These are phyloP conservation scores for Phaeosphaeria sp. DNA, from an alignment of 2,329 filamentous ascomycete genomes.

Conservation along the genomic window DNA sequence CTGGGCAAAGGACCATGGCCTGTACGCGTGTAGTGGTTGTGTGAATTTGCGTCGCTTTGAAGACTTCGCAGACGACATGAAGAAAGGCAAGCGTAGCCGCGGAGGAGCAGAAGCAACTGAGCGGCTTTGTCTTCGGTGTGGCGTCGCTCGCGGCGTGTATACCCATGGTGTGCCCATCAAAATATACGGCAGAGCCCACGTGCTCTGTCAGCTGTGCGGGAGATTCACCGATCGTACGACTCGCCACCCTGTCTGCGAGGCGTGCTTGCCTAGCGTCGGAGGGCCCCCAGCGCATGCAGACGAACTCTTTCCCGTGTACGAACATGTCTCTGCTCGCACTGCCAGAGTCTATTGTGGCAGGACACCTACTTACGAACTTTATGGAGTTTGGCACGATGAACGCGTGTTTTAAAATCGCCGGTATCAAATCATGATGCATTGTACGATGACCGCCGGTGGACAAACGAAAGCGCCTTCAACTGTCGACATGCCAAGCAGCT, in stretches of 20 bases:
- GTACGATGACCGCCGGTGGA: not conserved
- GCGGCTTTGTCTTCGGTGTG: slow-evolving; percentile 36
- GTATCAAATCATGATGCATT: not conserved
- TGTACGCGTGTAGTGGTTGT: slow-evolving; percentile 35
- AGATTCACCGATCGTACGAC: slow-evolving; percentile 24
- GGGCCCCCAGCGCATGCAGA: not conserved
- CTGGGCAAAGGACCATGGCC: slow-evolving; percentile 24
- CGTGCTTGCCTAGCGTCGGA: slow-evolving; percentile 10
- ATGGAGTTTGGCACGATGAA: slow-evolving; percentile 20
- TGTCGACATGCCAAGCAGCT: not conserved
- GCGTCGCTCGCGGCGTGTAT: slow-evolving; percentile 28
- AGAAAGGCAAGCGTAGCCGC: slow-evolving; percentile 34
- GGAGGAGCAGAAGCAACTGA: slow-evolving; percentile 25
- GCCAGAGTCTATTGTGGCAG: slow-evolving; percentile 6
- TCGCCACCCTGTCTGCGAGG: slow-evolving; percentile 17
- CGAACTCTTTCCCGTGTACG: slow-evolving; percentile 16
- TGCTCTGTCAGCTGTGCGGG: slow-evolving; percentile 25
- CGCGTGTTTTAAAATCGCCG: not conserved
- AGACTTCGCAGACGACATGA: slow-evolving; percentile 37
- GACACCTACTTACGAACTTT: slow-evolving; percentile 22
- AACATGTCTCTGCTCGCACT: slow-evolving; percentile 12
- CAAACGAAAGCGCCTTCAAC: not conserved
- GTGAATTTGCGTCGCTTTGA: slow-evolving; percentile 21
- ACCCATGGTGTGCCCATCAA: slow-evolving; percentile 23
- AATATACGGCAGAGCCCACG: slow-evolving; percentile 24